phyloP scores from a whole-genome alignment of 306 rosid genomes.

The Crataegus laevigata region DNA sequence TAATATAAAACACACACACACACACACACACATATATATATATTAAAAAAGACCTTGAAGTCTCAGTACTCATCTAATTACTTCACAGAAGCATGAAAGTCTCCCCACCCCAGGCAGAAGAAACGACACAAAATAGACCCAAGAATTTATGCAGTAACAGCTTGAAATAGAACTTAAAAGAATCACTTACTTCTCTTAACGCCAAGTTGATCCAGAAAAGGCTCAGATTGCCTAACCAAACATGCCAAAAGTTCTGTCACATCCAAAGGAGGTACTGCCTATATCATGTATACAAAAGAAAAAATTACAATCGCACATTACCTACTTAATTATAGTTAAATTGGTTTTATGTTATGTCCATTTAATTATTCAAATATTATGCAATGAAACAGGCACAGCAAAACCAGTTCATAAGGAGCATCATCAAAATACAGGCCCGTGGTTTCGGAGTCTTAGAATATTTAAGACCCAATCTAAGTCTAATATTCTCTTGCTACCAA shows the following conservation, averaged over 20 bases:
- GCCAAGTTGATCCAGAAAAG: constrained; percentile 93
- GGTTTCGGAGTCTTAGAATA: not conserved
- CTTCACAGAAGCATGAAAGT: not conserved
- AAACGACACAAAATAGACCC: not conserved
- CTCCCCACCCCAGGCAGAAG: not conserved
- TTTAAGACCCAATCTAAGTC: not conserved
- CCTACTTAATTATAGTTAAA: not conserved
- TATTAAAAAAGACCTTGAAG: not conserved
- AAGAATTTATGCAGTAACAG: not conserved
- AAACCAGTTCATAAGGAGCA: not conserved
- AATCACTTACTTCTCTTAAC: constrained; percentile 52
- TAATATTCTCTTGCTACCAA: not conserved
- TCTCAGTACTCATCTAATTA: not conserved
- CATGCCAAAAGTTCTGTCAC: constrained; percentile 90
- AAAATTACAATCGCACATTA: constrained; percentile 16
- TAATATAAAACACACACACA: no score
- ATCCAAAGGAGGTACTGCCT: constrained; percentile 90
- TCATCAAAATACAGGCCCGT: not conserved
- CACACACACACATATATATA: no score
- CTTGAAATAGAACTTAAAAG: not conserved
- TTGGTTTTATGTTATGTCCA: not conserved
- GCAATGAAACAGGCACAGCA: not conserved
- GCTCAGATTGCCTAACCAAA: constrained; percentile 82
- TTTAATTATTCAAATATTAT: not conserved
- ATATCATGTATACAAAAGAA: constrained; percentile 14